Evolutionary conservation across 164 flowering plant genomes (phyloP).

Genomic region (Vitis vinifera): ASM3070453v1 NC_081812.1:22101001-22101500

Average conservation of each 20-base stretch:
- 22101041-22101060: too few relatives aligned
- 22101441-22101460: neutral
- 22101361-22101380: constrained; percentile 58
- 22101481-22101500: constrained; percentile 68
- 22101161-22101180: too few relatives aligned
- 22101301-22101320: constrained; percentile 44
- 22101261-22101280: neutral
- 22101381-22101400: constrained; percentile 33
- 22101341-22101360: constrained; percentile 53
- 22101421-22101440: neutral
- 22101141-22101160: too few relatives aligned
- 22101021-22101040: too few relatives aligned
- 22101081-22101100: too few relatives aligned
- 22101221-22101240: neutral
- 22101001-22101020: too few relatives aligned
- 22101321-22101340: constrained; percentile 71
- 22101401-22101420: constrained; percentile 3
- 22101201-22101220: neutral
- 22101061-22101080: too few relatives aligned
- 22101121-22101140: too few relatives aligned
- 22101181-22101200: too few relatives aligned
- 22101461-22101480: constrained; percentile 51
- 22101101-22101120: too few relatives aligned
- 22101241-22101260: too few relatives aligned
- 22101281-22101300: constrained; percentile 11